Evolutionary conservation across 495 filamentous ascomycete species (phyloP).

Genomic region (Talaromyces liani): DNA sequence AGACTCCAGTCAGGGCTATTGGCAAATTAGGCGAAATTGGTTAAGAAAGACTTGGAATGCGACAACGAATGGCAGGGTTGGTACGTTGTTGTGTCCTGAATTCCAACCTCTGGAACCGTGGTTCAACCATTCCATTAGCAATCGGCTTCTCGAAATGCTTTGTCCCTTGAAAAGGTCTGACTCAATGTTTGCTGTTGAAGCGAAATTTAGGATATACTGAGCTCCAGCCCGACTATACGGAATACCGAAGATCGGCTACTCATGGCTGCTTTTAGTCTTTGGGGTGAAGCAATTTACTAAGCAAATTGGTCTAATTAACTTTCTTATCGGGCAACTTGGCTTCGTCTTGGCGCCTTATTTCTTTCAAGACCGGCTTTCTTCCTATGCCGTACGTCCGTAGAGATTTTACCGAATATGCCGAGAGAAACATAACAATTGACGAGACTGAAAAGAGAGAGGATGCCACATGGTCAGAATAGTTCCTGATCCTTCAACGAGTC

Average conservation of each 20-base stretch:
- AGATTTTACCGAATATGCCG: background rate
- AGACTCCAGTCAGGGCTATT: background rate
- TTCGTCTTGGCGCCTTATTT: background rate
- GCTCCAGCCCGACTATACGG: background rate
- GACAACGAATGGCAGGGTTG: background rate
- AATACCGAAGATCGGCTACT: background rate
- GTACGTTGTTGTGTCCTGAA: background rate
- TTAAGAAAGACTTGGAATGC: background rate
- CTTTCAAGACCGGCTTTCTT: background rate
- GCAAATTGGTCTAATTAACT: background rate
- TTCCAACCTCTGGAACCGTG: background rate
- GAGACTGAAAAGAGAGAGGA: background rate
- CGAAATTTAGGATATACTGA: background rate
- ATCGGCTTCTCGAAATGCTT: background rate
- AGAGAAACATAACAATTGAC: background rate
- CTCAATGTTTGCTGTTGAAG: background rate
- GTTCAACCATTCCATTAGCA: background rate
- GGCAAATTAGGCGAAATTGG: background rate
- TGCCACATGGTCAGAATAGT: background rate
- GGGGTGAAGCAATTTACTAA: background rate
- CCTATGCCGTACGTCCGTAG: background rate
- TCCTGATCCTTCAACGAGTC: background rate
- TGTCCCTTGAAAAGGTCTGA: background rate
- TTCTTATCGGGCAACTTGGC: background rate
- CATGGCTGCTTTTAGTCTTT: background rate